Percentiles rank a stretch among this genome's conserved stretches.
These are phyloP conservation scores for Nicotiana sylvestris DNA, from an alignment of 257 asterid genomes.

Conservation along the genomic window DNA sequence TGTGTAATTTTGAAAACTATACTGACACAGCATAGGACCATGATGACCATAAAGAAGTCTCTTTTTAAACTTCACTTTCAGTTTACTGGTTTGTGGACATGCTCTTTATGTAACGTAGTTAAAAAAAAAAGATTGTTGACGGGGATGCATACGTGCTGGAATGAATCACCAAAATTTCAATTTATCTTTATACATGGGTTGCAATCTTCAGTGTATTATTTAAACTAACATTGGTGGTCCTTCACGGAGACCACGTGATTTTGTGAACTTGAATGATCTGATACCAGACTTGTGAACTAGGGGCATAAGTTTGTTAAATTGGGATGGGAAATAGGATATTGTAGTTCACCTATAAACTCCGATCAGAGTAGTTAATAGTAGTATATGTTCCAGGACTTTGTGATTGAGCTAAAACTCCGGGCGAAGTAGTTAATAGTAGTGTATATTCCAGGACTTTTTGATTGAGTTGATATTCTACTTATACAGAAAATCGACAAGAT, in stretches of 20 bases:
- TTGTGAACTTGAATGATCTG: not conserved
- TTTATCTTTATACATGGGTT: not conserved
- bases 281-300: not conserved
- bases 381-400: not conserved
- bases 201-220: not conserved
- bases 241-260: not conserved
- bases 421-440: not conserved
- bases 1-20: not conserved
- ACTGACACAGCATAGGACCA: not conserved
- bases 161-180: not conserved
- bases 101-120: not conserved
- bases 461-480: not conserved
- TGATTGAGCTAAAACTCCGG: not conserved
- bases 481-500: slow-evolving; percentile 87
- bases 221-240: not conserved
- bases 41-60: not conserved
- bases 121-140: not conserved
- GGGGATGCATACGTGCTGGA: not conserved
- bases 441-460: not conserved
- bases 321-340: not conserved
- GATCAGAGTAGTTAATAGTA: not conserved
- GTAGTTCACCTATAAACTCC: not conserved
- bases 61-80: not conserved
- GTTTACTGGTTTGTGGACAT: not conserved
- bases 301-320: not conserved